Evolutionary conservation across 1,139 yeast genomes (phyloP).

Genomic region (Pichia sp.): DNA sequence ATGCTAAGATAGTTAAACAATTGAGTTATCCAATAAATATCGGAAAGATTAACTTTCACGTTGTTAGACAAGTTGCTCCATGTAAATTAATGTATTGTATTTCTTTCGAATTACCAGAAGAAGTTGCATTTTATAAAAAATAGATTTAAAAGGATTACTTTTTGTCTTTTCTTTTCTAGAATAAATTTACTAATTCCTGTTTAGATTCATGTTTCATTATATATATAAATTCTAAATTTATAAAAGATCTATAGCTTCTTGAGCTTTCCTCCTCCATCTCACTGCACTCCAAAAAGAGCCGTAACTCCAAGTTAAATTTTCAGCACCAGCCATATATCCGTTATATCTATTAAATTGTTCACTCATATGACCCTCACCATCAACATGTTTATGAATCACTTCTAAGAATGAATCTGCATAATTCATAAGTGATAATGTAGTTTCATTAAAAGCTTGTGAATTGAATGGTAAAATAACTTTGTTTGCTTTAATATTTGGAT

Average conservation of each 20-base stretch:
- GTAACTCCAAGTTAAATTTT: conserved; percentile 86
- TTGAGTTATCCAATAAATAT: conserved; percentile 46
- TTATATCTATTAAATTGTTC: conserved; percentile 75
- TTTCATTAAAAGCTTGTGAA: conserved; percentile 40
- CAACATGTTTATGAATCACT: conserved; percentile 67
- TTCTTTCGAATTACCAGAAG: conserved; percentile 68
- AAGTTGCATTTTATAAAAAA: conserved; percentile 77
- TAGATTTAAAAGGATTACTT: no score
- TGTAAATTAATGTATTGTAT: conserved; percentile 96
- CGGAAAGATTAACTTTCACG: conserved; percentile 54
- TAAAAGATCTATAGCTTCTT: no score
- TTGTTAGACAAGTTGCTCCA: conserved; percentile 92
- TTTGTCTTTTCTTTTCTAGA: no score
- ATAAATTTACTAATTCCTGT: no score
- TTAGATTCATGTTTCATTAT: no score
- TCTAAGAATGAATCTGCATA: conserved; percentile 76
- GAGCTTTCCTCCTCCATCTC: conserved; percentile 53
- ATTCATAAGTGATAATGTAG: conserved; percentile 41
- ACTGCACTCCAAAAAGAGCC: conserved; percentile 70
- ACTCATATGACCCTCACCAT: conserved; percentile 68
- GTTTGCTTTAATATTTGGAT: conserved; percentile 12
- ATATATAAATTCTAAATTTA: no score
- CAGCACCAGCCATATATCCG: conserved; percentile 88
- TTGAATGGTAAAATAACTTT: conserved; percentile 36
- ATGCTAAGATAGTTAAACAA: conserved; percentile 48